Evolutionary conservation across 208 protist genomes (phyloP), one percentile per base, ranked within the genome.

Genomic region (Crithidia expoeki): DNA sequence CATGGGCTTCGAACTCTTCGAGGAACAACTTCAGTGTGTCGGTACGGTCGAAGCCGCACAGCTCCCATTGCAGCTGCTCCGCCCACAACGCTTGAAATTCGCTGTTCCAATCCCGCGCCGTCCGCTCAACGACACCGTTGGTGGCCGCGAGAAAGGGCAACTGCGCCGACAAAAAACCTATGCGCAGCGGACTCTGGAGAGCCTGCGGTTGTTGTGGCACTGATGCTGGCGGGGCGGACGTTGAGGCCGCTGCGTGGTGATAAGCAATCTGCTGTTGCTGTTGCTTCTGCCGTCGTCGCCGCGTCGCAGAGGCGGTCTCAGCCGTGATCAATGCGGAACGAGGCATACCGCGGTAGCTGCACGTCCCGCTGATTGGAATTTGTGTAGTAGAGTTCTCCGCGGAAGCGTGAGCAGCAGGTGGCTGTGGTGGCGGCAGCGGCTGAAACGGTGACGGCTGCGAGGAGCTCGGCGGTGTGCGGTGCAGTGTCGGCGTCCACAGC

Each of bases 31-130:
- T 49, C 17, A 88, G 64, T 12, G 46, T 25, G 4, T 74, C 59
- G 25, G 17, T 27, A n/a, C 59, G 17, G 32, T 51, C 40, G 25
- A 51, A 40, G 36, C 65, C 51, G 57, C 71, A 68, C 21, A 73
- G 4, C 32, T 68, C 65, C 10, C 49, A 25, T 11, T 68, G 33
- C 27, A 62, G 28, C 21, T 80, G 63, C 58, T 75, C 67, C 38
- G 36, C 62, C 75, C 75, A 88, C 6, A 80, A 52, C 38, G 58
- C 34, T 57, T 90, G 82, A 57, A 90, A 90, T 68, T 86, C 79
- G 42, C 70, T 56, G 68, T 86, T 90, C 82, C 85, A 90, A 59
- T 90, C 76, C 30, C 85, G 73, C 25, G 72, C 62, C 12, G 36
- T 51, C 6, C 57, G 61, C 58, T 89, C 81, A 21, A 84, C 50